Evolutionary conservation across 179 eudicot genomes (phyloP).

Genomic region (Spergularia azorica): DNA sequence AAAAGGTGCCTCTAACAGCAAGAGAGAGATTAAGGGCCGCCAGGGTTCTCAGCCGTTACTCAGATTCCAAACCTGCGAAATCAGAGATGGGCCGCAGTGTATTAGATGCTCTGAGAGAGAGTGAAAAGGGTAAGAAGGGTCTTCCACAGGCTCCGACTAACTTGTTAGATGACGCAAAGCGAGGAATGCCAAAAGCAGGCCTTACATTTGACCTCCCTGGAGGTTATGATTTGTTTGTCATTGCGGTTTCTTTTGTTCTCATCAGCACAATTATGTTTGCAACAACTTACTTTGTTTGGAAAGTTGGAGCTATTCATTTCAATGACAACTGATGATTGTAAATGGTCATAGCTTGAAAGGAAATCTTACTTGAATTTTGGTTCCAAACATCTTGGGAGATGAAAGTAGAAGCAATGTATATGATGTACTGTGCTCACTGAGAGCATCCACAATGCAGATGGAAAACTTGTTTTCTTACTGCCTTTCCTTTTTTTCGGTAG

Average conservation of each 20-base stretch:
- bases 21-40: slow-evolving; percentile 93
- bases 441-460: neutral
- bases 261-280: slow-evolving; percentile 91
- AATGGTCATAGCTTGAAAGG: neutral
- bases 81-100: slow-evolving; percentile 69
- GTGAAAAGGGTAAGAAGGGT: slow-evolving; percentile 81
- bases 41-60: slow-evolving; percentile 78
- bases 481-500: no score
- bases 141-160: slow-evolving; percentile 93
- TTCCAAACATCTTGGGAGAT: neutral
- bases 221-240: slow-evolving; percentile 64
- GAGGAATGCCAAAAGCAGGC: slow-evolving; percentile 88
- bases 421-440: neutral
- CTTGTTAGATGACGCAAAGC: slow-evolving; percentile 78
- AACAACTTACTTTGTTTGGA: slow-evolving; percentile 87
- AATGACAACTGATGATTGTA: slow-evolving; percentile 54
- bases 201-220: slow-evolving; percentile 82
- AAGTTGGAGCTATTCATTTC: slow-evolving; percentile 94
- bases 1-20: slow-evolving; percentile 70
- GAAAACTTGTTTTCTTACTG: no score
- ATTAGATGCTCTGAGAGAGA: slow-evolving; percentile 75
- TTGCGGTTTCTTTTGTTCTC: slow-evolving; percentile 63
- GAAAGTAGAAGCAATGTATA: neutral
- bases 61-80: slow-evolving; percentile 63
- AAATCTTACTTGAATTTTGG: slow-evolving; percentile 8